Evolutionary conservation across 306 rosid genomes (phyloP).

Genomic region (Dalbergia cochinchinensis): DNA sequence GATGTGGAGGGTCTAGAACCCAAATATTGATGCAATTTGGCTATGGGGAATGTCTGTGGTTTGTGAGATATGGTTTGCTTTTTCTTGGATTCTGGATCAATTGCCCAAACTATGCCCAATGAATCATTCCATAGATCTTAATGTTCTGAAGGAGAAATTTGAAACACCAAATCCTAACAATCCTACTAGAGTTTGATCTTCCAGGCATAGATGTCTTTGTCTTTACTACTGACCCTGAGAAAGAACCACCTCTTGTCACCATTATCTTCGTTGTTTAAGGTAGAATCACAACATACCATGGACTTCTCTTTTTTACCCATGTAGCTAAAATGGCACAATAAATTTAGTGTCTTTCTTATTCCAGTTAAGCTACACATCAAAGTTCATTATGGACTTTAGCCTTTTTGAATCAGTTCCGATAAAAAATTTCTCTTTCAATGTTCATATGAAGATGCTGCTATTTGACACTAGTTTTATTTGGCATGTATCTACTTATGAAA

Average conservation of each 20-base stretch:
- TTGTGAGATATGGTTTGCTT: conserved; percentile 94
- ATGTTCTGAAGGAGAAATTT: conserved; percentile 81
- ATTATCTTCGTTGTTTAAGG: too few relatives aligned
- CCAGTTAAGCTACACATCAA: too few relatives aligned
- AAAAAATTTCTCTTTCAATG: too few relatives aligned
- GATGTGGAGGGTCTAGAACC: conserved; percentile 72
- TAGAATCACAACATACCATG: too few relatives aligned
- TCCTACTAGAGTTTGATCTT: conserved; percentile 85
- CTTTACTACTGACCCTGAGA: conserved; percentile 96
- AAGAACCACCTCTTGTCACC: neutral
- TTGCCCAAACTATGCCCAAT: conserved; percentile 85
- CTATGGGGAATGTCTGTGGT: conserved; percentile 93
- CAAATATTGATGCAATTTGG: conserved; percentile 82
- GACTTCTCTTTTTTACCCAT: too few relatives aligned
- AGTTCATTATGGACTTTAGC: too few relatives aligned
- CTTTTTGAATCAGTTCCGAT: too few relatives aligned
- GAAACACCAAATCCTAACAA: conserved; percentile 73
- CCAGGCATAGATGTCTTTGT: conserved; percentile 90
- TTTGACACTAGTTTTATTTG: too few relatives aligned
- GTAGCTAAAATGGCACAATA: too few relatives aligned
- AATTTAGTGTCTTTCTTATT: too few relatives aligned
- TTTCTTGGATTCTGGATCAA: conserved; percentile 92
- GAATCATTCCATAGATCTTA: conserved; percentile 49
- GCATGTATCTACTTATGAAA: too few relatives aligned
- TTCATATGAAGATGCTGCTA: too few relatives aligned